phyloP scores from a whole-genome alignment of 192 early-diverging fungal species.

The Gonapodya sp. region DNA sequence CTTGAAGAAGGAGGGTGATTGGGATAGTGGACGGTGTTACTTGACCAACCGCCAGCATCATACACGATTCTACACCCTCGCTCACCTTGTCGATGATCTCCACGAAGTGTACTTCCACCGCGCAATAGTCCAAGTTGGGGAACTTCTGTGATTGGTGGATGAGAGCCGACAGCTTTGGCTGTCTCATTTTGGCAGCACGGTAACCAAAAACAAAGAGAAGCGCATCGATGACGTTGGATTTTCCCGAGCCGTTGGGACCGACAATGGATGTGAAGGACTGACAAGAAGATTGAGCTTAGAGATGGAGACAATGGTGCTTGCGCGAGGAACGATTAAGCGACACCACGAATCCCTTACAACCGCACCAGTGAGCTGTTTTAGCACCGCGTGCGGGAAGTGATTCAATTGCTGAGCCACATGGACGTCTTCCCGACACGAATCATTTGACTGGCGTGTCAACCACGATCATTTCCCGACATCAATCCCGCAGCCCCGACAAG shows the following conservation, averaged over 20 bases:
- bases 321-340: too few species aligned
- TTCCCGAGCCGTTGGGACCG: conserved; percentile 96
- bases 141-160: conserved; percentile 83
- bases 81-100: conserved; percentile 75
- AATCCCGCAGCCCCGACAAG: too few species aligned
- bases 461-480: too few species aligned
- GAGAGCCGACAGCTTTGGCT: conserved; percentile 86
- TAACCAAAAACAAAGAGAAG: conserved; percentile 98
- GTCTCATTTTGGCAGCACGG: conserved; percentile 92
- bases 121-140: conserved; percentile 61
- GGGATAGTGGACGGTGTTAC: neutral
- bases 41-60: neutral
- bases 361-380: neutral
- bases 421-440: too few species aligned
- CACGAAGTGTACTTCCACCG: conserved; percentile 88
- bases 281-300: neutral
- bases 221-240: conserved; percentile 97
- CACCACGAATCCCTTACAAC: too few species aligned
- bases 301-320: too few species aligned
- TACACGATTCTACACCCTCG: too few species aligned
- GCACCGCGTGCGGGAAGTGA: neutral
- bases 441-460: too few species aligned
- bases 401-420: too few species aligned
- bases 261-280: conserved; percentile 76
- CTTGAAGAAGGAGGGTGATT: neutral